Conservation (phyloP, 73 alveolate species). For the Tetrahymena malaccensis region DNA sequence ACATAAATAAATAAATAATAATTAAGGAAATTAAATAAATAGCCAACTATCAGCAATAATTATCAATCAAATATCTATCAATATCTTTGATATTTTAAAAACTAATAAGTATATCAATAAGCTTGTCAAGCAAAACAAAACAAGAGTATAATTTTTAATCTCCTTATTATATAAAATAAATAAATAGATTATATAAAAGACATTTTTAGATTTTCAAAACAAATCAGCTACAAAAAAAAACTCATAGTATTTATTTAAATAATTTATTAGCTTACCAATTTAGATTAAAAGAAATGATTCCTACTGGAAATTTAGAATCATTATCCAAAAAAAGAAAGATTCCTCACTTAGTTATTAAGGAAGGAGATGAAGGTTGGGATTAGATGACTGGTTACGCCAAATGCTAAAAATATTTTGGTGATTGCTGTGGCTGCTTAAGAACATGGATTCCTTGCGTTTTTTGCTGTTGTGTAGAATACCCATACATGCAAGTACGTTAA, state of each 20-base stretch:
- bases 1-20: not conserved
- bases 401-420: conserved; percentile 27
- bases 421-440: conserved; percentile 34
- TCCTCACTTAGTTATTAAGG: not conserved
- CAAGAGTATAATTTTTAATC: not conserved
- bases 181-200: not conserved
- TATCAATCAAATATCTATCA: not conserved
- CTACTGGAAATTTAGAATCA: not conserved
- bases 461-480: conserved; percentile 36
- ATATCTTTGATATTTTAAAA: not conserved
- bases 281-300: not conserved
- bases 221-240: not conserved
- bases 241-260: not conserved
- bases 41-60: not conserved
- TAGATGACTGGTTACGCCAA: conserved; percentile 26
- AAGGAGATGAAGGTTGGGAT: not conserved
- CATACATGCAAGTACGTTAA: conserved; percentile 24
- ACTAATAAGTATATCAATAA: not conserved
- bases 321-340: not conserved
- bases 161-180: not conserved
- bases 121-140: not conserved
- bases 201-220: not conserved
- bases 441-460: conserved; percentile 45
- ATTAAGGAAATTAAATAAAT: not conserved
- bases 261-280: not conserved